Conservation (phyloP, 2,329 filamentous ascomycete genomes). For the Metarhizium album region DNA sequence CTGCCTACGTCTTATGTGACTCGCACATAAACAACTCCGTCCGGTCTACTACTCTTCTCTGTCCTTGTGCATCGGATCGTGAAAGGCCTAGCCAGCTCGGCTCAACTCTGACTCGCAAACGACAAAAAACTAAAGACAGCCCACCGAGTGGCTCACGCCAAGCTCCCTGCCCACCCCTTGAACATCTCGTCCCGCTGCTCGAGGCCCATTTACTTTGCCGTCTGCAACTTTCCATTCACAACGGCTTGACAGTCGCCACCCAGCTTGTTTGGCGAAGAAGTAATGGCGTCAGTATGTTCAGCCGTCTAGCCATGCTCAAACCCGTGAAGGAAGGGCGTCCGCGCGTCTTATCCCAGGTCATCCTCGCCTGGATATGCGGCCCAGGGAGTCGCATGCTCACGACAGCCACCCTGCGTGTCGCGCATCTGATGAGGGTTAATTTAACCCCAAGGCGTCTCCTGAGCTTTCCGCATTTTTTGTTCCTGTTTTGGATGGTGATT, state of each 20-base stretch:
- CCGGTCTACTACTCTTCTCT: neutral
- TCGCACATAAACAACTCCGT: too few relatives aligned
- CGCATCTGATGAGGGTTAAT: conserved; percentile 27
- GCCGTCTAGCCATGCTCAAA: conserved; percentile 5
- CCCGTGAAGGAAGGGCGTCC: conserved; percentile 4
- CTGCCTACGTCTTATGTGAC: neutral
- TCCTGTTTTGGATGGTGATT: conserved; percentile 63
- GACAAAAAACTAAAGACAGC: neutral
- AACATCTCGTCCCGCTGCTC: neutral
- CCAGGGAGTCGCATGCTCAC: conserved; percentile 27
- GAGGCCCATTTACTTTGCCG: neutral
- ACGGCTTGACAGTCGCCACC: neutral
- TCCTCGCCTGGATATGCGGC: conserved; percentile 27
- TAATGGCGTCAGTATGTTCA: conserved; percentile 21
- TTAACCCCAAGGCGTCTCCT: conserved; percentile 40
- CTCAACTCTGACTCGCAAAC: neutral
- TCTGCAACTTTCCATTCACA: neutral
- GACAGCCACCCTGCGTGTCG: conserved; percentile 17
- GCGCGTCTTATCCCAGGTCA: neutral
- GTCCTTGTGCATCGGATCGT: neutral
- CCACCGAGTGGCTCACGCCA: neutral
- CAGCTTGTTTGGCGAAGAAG: conserved; percentile 7
- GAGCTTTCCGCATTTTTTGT: conserved; percentile 56
- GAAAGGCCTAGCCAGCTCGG: neutral
- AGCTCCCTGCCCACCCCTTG: neutral